Percentiles rank a stretch among this genome's conserved stretches.
phyloP scores from a whole-genome alignment of 2,329 filamentous ascomycete genomes.

The Botrytis aclada region DNA sequence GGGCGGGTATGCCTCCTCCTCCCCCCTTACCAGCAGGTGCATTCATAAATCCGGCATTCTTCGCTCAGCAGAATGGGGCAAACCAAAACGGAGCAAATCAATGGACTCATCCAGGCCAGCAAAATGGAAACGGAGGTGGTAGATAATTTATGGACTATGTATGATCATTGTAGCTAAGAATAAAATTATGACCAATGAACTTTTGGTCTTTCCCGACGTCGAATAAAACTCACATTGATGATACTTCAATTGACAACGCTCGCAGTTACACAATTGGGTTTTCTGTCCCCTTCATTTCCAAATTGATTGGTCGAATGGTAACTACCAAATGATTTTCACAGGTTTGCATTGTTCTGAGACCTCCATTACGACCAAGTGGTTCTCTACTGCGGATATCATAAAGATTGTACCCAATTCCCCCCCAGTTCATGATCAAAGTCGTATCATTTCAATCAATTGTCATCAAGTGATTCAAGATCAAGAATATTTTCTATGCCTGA shows the following conservation, averaged over 20 bases:
- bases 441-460: neutral
- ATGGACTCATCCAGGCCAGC: conserved; percentile 28
- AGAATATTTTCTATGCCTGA: conserved; percentile 24
- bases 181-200: neutral
- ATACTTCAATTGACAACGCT: neutral
- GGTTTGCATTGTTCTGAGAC: neutral
- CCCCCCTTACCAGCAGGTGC: conserved; percentile 28
- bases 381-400: neutral
- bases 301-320: neutral
- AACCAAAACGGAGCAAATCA: conserved; percentile 24
- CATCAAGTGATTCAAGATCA: neutral
- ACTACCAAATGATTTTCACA: neutral
- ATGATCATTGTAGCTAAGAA: conserved; percentile 7
- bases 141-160: conserved; percentile 4
- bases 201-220: neutral
- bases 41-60: conserved; percentile 37
- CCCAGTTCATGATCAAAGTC: neutral
- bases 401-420: neutral
- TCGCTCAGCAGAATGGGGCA: conserved; percentile 21
- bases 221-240: too few species aligned
- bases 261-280: neutral
- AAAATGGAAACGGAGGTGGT: conserved; percentile 20
- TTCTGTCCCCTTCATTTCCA: neutral
- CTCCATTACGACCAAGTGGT: neutral
- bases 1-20: conserved; percentile 22